phyloP scores from a whole-genome alignment of 1,139 yeast species.

The Suhomyces anneliseae region DNA sequence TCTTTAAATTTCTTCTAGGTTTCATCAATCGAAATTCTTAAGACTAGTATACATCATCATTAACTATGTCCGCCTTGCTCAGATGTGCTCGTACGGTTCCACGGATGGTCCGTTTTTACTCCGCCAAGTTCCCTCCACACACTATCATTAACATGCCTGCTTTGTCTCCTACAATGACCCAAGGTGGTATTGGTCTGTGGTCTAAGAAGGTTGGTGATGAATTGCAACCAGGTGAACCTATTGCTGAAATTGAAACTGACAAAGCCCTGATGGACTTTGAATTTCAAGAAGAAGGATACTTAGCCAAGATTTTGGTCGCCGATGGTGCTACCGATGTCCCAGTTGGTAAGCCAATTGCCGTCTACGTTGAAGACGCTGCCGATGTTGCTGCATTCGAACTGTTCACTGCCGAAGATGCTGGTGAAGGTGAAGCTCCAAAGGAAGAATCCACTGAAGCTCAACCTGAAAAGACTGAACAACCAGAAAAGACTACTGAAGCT shows the following conservation, averaged over 20 bases:
- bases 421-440: conserved; percentile 48
- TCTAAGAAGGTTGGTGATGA: conserved; percentile 84
- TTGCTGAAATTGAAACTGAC: conserved; percentile 97
- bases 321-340: conserved; percentile 90
- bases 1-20: conserved; percentile 6
- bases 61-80: conserved; percentile 12
- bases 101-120: conserved; percentile 38
- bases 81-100: conserved; percentile 12
- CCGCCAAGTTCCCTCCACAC: conserved; percentile 61
- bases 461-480: conserved; percentile 32
- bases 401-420: conserved; percentile 85
- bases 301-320: conserved; percentile 85
- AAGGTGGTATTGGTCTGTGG: conserved; percentile 90
- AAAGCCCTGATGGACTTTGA: conserved; percentile 99
- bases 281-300: conserved; percentile 95
- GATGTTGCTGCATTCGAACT: conserved; percentile 87
- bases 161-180: conserved; percentile 96
- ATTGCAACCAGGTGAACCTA: conserved; percentile 85
- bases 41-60: conserved; percentile 4
- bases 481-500: conserved; percentile 23
- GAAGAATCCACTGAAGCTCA: conserved; percentile 26
- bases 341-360: conserved; percentile 95
- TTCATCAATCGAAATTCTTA: conserved; percentile 4
- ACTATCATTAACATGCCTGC: conserved; percentile 87
- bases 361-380: conserved; percentile 82